phyloP scores from a whole-genome alignment of 2,329 filamentous ascomycete species.

The Colletotrichum higginsianum region DNA sequence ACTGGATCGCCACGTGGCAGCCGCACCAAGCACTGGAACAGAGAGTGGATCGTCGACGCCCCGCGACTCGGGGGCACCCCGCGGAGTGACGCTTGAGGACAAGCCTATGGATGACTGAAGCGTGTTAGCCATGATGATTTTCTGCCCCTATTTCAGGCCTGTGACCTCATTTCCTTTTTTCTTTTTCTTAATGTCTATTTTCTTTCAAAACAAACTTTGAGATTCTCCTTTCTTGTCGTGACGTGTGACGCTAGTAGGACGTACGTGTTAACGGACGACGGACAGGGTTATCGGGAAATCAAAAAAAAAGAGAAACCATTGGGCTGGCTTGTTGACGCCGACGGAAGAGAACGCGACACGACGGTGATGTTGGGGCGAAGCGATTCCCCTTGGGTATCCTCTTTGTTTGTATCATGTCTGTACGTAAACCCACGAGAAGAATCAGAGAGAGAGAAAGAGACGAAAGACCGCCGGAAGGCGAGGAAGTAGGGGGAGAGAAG shows the following conservation, averaged over 20 bases:
- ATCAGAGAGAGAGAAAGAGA: not conserved
- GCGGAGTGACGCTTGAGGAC: conserved; percentile 68
- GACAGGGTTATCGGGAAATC: conserved; percentile 4
- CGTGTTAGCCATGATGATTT: conserved; percentile 23
- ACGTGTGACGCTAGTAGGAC: conserved; percentile 37
- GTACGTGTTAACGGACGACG: conserved; percentile 9
- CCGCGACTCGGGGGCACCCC: conserved; percentile 45
- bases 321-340: conserved; percentile 23
- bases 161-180: not conserved
- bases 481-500: not conserved
- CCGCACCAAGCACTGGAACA: conserved; percentile 46
- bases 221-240: conserved; percentile 19
- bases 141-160: conserved; percentile 7
- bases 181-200: conserved; percentile 42
- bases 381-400: conserved; percentile 33
- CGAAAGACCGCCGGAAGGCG: not conserved
- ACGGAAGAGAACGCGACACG: conserved; percentile 17
- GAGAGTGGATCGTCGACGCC: conserved; percentile 46
- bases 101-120: conserved; percentile 66
- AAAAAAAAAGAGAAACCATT: conserved; percentile 26
- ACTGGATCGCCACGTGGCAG: conserved; percentile 66
- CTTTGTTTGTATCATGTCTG: conserved; percentile 43
- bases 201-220: conserved; percentile 9
- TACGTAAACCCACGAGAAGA: conserved; percentile 39
- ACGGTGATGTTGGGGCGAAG: conserved; percentile 36